These are phyloP conservation scores for Camellia oleifera DNA, from an alignment of 179 eudicot species.

Conservation along the genomic window DNA sequence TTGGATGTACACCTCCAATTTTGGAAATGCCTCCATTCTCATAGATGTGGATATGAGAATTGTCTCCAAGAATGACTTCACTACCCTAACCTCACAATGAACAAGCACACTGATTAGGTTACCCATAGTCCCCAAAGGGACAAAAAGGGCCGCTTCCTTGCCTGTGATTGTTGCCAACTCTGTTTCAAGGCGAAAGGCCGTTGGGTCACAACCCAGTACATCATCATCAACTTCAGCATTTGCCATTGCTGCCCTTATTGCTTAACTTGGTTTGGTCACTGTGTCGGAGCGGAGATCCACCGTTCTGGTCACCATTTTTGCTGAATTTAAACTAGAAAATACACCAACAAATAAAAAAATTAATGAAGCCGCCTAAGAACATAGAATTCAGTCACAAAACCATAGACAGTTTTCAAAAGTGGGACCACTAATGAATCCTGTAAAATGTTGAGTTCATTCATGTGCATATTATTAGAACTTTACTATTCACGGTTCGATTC, in stretches of 20 bases:
- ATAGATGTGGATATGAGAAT: conserved; percentile 74
- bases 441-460: too few species aligned
- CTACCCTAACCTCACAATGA: conserved; percentile 87
- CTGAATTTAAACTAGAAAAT: conserved; percentile 15
- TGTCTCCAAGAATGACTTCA: conserved; percentile 86
- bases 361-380: too few species aligned
- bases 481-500: too few species aligned
- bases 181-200: conserved; percentile 67
- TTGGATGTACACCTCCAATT: conserved; percentile 96
- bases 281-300: conserved; percentile 94
- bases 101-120: conserved; percentile 85
- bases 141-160: conserved; percentile 87
- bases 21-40: conserved; percentile 98
- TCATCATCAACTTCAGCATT: conserved; percentile 95
- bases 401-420: too few species aligned
- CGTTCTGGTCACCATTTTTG: conserved; percentile 48
- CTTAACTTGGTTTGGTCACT: conserved; percentile 82
- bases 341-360: neutral
- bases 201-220: conserved; percentile 74
- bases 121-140: conserved; percentile 98
- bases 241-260: conserved; percentile 87
- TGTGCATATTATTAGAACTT: too few species aligned
- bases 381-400: neutral
- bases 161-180: conserved; percentile 81
- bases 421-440: too few species aligned